Evolutionary conservation across 306 rosid genomes (phyloP).

Genomic region (Trifolium dubium): DNA sequence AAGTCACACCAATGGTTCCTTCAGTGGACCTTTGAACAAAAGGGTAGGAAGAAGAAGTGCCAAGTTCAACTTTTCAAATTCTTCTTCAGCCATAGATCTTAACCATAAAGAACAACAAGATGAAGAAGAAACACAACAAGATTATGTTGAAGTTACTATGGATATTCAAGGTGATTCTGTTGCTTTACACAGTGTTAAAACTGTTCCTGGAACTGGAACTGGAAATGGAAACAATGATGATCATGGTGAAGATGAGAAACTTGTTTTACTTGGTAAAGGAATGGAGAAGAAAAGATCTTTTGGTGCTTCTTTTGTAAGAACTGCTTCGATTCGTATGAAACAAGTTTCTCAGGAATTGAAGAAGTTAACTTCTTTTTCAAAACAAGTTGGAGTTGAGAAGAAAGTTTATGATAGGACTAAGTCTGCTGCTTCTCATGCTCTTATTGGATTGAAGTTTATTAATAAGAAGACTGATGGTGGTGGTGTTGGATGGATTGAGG

Average conservation of each 20-base stretch:
- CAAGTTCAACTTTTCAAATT: slow-evolving; percentile 30
- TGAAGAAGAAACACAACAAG: slow-evolving; percentile 30
- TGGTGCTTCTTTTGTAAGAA: slow-evolving; percentile 46
- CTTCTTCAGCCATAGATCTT: slow-evolving; percentile 19
- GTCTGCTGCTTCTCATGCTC: slow-evolving; percentile 55
- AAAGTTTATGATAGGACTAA: slow-evolving; percentile 49
- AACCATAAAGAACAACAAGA: neutral
- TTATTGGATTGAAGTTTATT: slow-evolving; percentile 59
- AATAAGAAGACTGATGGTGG: slow-evolving; percentile 32
- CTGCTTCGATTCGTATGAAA: slow-evolving; percentile 50
- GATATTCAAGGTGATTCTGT: slow-evolving; percentile 54
- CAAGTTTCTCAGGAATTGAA: slow-evolving; percentile 62
- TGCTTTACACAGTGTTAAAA: slow-evolving; percentile 52
- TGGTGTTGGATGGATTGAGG: slow-evolving; percentile 56
- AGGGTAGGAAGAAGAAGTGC: slow-evolving; percentile 44
- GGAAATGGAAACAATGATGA: slow-evolving; percentile 18
- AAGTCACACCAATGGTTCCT: neutral
- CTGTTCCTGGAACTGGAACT: neutral
- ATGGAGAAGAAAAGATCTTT: slow-evolving; percentile 57
- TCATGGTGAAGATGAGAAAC: slow-evolving; percentile 42
- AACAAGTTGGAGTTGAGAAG: slow-evolving; percentile 22
- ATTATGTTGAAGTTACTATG: slow-evolving; percentile 55
- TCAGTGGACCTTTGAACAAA: slow-evolving; percentile 50
- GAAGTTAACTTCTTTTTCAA: slow-evolving; percentile 51
- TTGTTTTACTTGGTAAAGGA: slow-evolving; percentile 41